phyloP scores from a whole-genome alignment of 768 basidiomycete species.

The Pisolithus orientalis region DNA sequence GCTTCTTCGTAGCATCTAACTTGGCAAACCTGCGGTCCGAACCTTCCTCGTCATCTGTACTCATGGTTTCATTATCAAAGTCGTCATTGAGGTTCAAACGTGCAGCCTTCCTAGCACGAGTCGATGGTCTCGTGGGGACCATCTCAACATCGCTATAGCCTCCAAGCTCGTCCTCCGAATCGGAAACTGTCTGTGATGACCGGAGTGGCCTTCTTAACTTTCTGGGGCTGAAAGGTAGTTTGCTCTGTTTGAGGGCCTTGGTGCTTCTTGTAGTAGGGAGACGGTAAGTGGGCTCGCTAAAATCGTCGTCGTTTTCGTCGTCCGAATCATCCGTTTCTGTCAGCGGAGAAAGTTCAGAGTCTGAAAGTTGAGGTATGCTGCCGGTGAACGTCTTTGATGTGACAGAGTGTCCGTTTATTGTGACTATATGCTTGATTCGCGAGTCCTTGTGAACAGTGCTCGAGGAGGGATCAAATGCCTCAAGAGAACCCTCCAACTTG shows the following conservation, averaged over 20 bases:
- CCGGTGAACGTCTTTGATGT: constrained; percentile 5
- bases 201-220: constrained; percentile 39
- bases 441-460: constrained; percentile 49
- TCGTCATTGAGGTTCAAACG: constrained; percentile 31
- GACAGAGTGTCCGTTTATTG: constrained; percentile 14
- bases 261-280: constrained; percentile 7
- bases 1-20: neutral
- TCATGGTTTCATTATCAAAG: constrained; percentile 2
- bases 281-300: constrained; percentile 3
- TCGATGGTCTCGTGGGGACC: constrained; percentile 38
- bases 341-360: constrained; percentile 17
- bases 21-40: constrained; percentile 21
- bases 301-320: constrained; percentile 8
- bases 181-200: constrained; percentile 18
- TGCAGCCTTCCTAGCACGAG: constrained; percentile 36
- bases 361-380: constrained; percentile 5
- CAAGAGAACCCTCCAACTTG: constrained; percentile 37
- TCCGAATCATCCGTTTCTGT: constrained; percentile 25
- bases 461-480: constrained; percentile 56
- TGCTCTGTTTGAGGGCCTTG: constrained; percentile 15
- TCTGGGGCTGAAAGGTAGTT: constrained; percentile 62
- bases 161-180: constrained; percentile 38
- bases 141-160: constrained; percentile 26
- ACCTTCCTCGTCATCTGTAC: constrained; percentile 21
- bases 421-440: constrained; percentile 39